phyloP scores from a whole-genome alignment of 2,329 filamentous ascomycete genomes.

The Aschersonia sp. region DNA sequence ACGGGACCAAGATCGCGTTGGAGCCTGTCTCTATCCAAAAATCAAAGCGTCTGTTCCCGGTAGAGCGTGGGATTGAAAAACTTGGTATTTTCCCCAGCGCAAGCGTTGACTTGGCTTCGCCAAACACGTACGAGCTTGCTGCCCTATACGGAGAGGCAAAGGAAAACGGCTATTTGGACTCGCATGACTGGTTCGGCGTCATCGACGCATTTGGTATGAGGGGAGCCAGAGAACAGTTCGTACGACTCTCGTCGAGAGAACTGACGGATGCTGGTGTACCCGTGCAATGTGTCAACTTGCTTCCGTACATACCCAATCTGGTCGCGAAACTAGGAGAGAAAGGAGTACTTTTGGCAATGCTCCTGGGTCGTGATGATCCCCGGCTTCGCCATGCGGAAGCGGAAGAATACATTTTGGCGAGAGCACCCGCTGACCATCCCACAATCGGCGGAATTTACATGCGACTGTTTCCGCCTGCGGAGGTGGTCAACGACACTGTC shows the following conservation, averaged over 20 bases:
- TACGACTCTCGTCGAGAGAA: slow-evolving; percentile 46
- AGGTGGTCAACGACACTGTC: slow-evolving; percentile 55
- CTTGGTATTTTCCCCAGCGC: slow-evolving; percentile 43
- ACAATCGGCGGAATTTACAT: slow-evolving; percentile 70
- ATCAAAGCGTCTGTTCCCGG: slow-evolving; percentile 51
- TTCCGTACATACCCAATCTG: slow-evolving; percentile 77
- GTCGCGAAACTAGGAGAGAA: slow-evolving; percentile 67
- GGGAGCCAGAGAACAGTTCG: slow-evolving; percentile 58
- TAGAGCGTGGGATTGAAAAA: slow-evolving; percentile 19
- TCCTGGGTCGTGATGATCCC: slow-evolving; percentile 54
- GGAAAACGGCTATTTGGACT: slow-evolving; percentile 52
- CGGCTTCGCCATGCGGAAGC: slow-evolving; percentile 47
- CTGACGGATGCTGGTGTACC: slow-evolving; percentile 73
- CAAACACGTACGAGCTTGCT: slow-evolving; percentile 68
- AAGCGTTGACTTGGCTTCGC: slow-evolving; percentile 61
- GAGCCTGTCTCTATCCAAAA: slow-evolving; percentile 85
- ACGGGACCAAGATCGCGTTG: slow-evolving; percentile 52
- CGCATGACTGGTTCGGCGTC: slow-evolving; percentile 59
- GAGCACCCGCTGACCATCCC: slow-evolving; percentile 37
- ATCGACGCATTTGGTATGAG: slow-evolving; percentile 69
- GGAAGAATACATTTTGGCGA: slow-evolving; percentile 56
- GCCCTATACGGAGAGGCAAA: slow-evolving; percentile 65
- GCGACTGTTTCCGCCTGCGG: slow-evolving; percentile 51
- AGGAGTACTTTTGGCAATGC: slow-evolving; percentile 61
- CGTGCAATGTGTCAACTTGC: slow-evolving; percentile 67